phyloP scores from a whole-genome alignment of 1,284 basidiomycete genomes.

The Cutaneotrichosporon curvatum region DNA sequence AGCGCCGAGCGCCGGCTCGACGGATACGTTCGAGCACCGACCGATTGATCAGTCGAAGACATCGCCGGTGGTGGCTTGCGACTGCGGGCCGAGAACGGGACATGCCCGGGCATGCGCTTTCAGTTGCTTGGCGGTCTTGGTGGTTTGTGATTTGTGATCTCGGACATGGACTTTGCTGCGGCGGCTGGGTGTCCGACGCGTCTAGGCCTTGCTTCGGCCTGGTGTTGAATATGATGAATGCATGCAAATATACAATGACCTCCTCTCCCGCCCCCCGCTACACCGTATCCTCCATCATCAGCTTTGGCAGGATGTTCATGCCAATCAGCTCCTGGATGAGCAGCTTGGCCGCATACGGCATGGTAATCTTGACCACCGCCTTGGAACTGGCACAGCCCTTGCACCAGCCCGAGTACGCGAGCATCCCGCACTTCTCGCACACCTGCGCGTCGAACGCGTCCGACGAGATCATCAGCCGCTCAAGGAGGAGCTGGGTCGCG shows the following conservation, averaged over 20 bases:
- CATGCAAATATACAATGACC: neutral
- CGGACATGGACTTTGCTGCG: too few relatives aligned
- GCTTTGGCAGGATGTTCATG: slow-evolving; percentile 84
- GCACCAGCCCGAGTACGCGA: slow-evolving; percentile 92
- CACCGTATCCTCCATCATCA: slow-evolving; percentile 60
- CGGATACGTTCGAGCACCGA: too few relatives aligned
- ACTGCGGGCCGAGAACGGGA: too few relatives aligned
- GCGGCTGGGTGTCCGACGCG: too few relatives aligned
- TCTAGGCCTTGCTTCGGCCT: too few relatives aligned
- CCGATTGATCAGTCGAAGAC: too few relatives aligned
- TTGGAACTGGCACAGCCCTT: slow-evolving; percentile 94
- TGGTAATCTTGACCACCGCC: slow-evolving; percentile 90
- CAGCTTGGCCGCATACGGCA: slow-evolving; percentile 95
- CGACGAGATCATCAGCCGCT: slow-evolving; percentile 96
- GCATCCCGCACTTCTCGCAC: slow-evolving; percentile 86
- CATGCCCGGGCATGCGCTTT: too few relatives aligned
- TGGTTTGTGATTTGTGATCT: too few relatives aligned
- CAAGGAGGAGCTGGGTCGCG: slow-evolving; percentile 89
- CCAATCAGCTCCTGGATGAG: slow-evolving; percentile 97
- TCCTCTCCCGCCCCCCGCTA: slow-evolving; percentile 3
- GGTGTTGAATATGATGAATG: neutral
- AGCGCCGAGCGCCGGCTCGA: too few relatives aligned
- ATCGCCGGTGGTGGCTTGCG: too few relatives aligned
- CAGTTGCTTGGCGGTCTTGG: too few relatives aligned
- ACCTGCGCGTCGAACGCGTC: slow-evolving; percentile 97